Conservation (phyloP, 352 stramenopile genomes). For the Phytophthora uliginosa region DNA sequence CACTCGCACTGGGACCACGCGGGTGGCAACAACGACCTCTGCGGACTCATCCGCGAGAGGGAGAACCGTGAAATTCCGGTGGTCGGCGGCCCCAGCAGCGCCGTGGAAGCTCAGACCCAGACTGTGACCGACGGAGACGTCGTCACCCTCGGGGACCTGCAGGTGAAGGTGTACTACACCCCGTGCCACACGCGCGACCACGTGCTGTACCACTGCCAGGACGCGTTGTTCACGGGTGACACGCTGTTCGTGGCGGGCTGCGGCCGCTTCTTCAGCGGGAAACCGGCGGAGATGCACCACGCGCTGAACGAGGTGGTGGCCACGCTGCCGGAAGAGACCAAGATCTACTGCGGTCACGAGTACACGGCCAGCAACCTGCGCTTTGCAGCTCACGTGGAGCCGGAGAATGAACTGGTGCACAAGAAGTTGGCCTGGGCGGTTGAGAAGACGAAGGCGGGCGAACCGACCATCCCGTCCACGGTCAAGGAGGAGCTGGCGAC, state of each 20-base stretch:
- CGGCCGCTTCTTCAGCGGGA: slow-evolving; percentile 88
- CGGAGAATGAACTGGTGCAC: slow-evolving; percentile 77
- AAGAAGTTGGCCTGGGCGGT: slow-evolving; percentile 75
- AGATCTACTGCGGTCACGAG: slow-evolving; percentile 94
- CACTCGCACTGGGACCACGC: slow-evolving; percentile 94
- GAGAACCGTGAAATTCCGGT: slow-evolving; percentile 64
- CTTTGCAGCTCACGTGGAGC: slow-evolving; percentile 93
- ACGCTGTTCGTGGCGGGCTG: slow-evolving; percentile 94
- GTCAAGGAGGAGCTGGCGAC: slow-evolving; percentile 75
- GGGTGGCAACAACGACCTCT: slow-evolving; percentile 87
- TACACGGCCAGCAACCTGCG: slow-evolving; percentile 93
- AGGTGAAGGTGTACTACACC: slow-evolving; percentile 79
- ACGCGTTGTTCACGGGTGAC: slow-evolving; percentile 92
- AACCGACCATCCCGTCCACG: slow-evolving; percentile 93
- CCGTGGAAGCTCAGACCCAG: slow-evolving; percentile 67
- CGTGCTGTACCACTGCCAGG: slow-evolving; percentile 78
- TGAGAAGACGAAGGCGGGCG: slow-evolving; percentile 39
- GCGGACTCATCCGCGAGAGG: slow-evolving; percentile 48
- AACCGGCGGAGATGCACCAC: slow-evolving; percentile 88
- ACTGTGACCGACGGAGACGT: slow-evolving; percentile 74
- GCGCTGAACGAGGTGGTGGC: slow-evolving; percentile 86
- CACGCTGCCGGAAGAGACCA: slow-evolving; percentile 69
- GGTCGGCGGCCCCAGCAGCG: slow-evolving; percentile 77
- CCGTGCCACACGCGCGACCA: slow-evolving; percentile 95
- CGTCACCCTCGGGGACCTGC: slow-evolving; percentile 71